These are phyloP conservation scores for Elongisporangium undulatum DNA, from an alignment of 352 stramenopile species.

Conservation along the genomic window DNA sequence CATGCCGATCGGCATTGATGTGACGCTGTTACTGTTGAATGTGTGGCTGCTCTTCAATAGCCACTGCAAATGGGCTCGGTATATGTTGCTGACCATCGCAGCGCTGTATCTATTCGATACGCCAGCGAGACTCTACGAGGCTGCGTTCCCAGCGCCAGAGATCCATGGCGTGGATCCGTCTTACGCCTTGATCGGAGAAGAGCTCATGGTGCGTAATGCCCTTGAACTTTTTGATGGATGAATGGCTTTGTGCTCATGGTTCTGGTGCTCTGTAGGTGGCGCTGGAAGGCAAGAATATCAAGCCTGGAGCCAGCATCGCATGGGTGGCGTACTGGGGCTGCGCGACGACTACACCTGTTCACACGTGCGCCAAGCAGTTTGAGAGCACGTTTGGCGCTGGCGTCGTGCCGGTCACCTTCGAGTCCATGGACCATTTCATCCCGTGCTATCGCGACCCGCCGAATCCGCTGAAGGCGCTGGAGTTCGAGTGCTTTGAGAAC, in stretches of 20 bases:
- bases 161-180: slow-evolving; percentile 58
- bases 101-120: slow-evolving; percentile 40
- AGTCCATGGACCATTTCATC: slow-evolving; percentile 74
- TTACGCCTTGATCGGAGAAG: slow-evolving; percentile 71
- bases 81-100: slow-evolving; percentile 38
- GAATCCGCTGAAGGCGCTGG: slow-evolving; percentile 66
- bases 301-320: slow-evolving; percentile 58
- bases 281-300: slow-evolving; percentile 70
- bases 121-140: slow-evolving; percentile 39
- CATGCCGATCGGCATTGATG: slow-evolving; percentile 47
- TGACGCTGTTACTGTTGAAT: slow-evolving; percentile 30
- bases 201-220: slow-evolving; percentile 35
- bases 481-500: slow-evolving; percentile 66
- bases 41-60: slow-evolving; percentile 43
- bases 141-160: slow-evolving; percentile 47
- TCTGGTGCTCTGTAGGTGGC: slow-evolving; percentile 22
- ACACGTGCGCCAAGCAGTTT: slow-evolving; percentile 74
- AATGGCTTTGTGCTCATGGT: neutral
- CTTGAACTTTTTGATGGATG: neutral
- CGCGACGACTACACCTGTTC: slow-evolving; percentile 47
- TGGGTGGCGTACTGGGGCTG: slow-evolving; percentile 85
- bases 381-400: slow-evolving; percentile 50
- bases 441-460: slow-evolving; percentile 81
- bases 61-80: slow-evolving; percentile 50
- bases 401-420: slow-evolving; percentile 67